Base-by-base conservation (phyloP, 176 grass and related monocot species). In the Triticum timopheevii region DNA sequence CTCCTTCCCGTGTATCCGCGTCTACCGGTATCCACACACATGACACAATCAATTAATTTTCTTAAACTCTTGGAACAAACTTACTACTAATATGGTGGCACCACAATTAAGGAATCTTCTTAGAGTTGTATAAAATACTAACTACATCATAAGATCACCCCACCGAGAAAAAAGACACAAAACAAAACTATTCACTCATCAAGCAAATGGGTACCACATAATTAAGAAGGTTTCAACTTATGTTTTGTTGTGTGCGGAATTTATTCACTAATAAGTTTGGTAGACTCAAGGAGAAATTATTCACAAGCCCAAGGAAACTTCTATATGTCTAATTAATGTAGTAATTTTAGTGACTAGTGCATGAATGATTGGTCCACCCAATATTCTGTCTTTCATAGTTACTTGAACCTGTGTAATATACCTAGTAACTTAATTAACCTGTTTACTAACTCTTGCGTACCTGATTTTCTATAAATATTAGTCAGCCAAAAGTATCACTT, bases 201-300 rank as follows among this genome's bases (percentile, higher is more conserved):
- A 58, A 58, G 54, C 1, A 72, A 72, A 22, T 42, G 12, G 54
- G 7, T 20, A 22, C 19, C 54, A 20, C 19, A 58, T 58, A 20
- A 20, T 58, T 20, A 59, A 68, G 19, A 7, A 77, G 20, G 19
- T 27, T 56, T 88, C 2, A 82, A 1, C n/a, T 31, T 40, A 87
- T 58, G 2, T 44, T 17, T 44, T 59, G 17, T 40, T 5, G 8
- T 12, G 1, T 3, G 44, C 30, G 42, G 44, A 59, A 67, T 36
- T 31, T 76, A 19, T 67, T 56, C 42, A 80, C 17, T 58, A 22
- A 36, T 20, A 81, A 15, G 82, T 89, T 69, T 52, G 49, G 78
- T 67, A 17, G 69, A 89, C 81, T 85, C 77, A 76, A 76, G 24
- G 24, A 25, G 13, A 27, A 44, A 47, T 6, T 69, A 76, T 27